Evolutionary conservation across 352 stramenopile genomes (phyloP).

Genomic region (Pythium guiyangense): DNA sequence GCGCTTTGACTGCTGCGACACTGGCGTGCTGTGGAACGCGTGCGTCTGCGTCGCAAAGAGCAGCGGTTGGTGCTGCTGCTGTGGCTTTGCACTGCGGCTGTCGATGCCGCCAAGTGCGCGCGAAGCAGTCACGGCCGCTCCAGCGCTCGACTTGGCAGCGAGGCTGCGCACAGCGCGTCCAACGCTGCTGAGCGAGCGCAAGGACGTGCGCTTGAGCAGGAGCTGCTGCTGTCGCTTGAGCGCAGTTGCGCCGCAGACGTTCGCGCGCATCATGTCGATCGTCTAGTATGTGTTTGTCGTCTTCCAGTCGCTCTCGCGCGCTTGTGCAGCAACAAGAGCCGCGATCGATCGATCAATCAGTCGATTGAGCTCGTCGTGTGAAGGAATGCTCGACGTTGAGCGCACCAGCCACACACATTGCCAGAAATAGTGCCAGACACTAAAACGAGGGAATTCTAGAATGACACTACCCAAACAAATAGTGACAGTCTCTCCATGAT

Average conservation of each 20-base stretch:
- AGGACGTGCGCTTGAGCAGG: constrained; percentile 9
- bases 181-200: constrained; percentile 8
- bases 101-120: not conserved
- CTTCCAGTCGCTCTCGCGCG: too few relatives aligned
- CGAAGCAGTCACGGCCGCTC: not conserved
- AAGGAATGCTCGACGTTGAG: too few relatives aligned
- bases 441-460: too few relatives aligned
- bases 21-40: constrained; percentile 66
- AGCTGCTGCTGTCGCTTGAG: constrained; percentile 10
- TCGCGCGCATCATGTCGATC: constrained; percentile 8
- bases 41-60: constrained; percentile 12
- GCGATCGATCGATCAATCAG: too few relatives aligned
- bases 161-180: constrained; percentile 6
- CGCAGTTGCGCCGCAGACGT: constrained; percentile 5
- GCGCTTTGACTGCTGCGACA: constrained; percentile 63
- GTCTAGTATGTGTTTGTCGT: not conserved
- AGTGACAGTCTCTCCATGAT: too few relatives aligned
- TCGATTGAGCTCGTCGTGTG: too few relatives aligned
- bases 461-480: too few relatives aligned
- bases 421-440: too few relatives aligned
- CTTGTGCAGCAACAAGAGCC: too few relatives aligned
- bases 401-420: too few relatives aligned
- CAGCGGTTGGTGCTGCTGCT: not conserved
- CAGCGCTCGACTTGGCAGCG: constrained; percentile 5
- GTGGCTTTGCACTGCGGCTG: not conserved